Percentiles rank a stretch among this genome's conserved stretches.
phyloP scores from a whole-genome alignment of 495 filamentous ascomycete genomes.

The Halenospora varia region DNA sequence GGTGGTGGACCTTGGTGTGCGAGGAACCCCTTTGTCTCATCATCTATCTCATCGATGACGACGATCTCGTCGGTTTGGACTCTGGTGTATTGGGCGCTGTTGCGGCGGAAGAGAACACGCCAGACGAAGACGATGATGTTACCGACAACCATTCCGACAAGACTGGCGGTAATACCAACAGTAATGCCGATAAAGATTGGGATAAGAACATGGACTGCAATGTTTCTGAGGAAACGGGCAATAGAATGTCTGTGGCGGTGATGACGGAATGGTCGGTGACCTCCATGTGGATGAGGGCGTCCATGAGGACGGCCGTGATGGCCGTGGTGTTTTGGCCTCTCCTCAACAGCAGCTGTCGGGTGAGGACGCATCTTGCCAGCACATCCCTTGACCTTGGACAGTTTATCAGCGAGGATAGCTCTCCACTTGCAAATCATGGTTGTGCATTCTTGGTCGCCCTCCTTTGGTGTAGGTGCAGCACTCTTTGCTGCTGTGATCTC shows the following conservation, averaged over 20 bases:
- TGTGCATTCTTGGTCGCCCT: slow-evolving; percentile 35
- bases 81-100: slow-evolving; percentile 1
- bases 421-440: slow-evolving; percentile 43
- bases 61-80: slow-evolving; percentile 15
- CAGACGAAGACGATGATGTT: slow-evolving; percentile 42
- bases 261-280: slow-evolving; percentile 18
- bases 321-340: slow-evolving; percentile 8
- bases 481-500: slow-evolving; percentile 21
- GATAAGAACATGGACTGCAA: slow-evolving; percentile 45
- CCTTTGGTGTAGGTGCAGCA: neutral
- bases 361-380: slow-evolving; percentile 19
- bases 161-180: slow-evolving; percentile 47
- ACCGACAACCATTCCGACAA: slow-evolving; percentile 49
- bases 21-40: slow-evolving; percentile 18
- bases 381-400: slow-evolving; percentile 30
- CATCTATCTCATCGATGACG: slow-evolving; percentile 3
- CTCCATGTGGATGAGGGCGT: slow-evolving; percentile 3
- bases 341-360: slow-evolving; percentile 1
- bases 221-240: slow-evolving; percentile 38
- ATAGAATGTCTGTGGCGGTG: slow-evolving; percentile 28
- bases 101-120: slow-evolving; percentile 33
- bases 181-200: slow-evolving; percentile 48
- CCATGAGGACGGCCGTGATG: slow-evolving; percentile 4
- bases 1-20: slow-evolving; percentile 22
- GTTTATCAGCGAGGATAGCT: slow-evolving; percentile 35